These are phyloP conservation scores for Daldinia grandis DNA, from an alignment of 495 filamentous ascomycete species.

Conservation along the genomic window DNA sequence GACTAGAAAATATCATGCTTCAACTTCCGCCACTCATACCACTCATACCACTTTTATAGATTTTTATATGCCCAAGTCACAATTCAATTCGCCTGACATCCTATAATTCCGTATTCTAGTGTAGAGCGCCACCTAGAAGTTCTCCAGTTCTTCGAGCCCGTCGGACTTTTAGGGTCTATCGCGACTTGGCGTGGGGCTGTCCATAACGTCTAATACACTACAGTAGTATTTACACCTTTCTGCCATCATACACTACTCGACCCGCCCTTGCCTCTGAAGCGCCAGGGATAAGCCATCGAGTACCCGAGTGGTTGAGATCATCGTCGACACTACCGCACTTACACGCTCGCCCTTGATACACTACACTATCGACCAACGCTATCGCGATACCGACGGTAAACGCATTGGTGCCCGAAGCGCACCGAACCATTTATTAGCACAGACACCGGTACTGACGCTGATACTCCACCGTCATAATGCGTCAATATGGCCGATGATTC, in stretches of 20 bases:
- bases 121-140: slow-evolving; percentile 12
- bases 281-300: slow-evolving; percentile 25
- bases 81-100: neutral
- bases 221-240: slow-evolving; percentile 6
- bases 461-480: slow-evolving; percentile 32
- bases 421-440: slow-evolving; percentile 13
- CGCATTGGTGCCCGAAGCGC: slow-evolving; percentile 29
- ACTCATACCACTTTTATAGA: slow-evolving; percentile 16
- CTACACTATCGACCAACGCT: slow-evolving; percentile 7
- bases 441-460: slow-evolving; percentile 9
- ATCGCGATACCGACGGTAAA: slow-evolving; percentile 14
- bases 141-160: slow-evolving; percentile 11
- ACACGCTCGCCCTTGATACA: slow-evolving; percentile 4
- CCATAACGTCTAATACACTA: slow-evolving; percentile 1
- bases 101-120: neutral
- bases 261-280: slow-evolving; percentile 7
- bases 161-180: slow-evolving; percentile 1
- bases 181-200: slow-evolving; percentile 29
- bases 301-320: slow-evolving; percentile 25
- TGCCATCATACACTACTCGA: slow-evolving; percentile 10
- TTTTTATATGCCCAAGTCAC: neutral
- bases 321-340: slow-evolving; percentile 28
- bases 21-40: slow-evolving; percentile 15
- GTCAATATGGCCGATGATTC: slow-evolving; percentile 42
- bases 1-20: slow-evolving; percentile 16